Evolutionary conservation across 2,329 filamentous ascomycete species (phyloP), one percentile per base, ranked within the genome.

Genomic region (Arachnopeziza araneosa): DNA sequence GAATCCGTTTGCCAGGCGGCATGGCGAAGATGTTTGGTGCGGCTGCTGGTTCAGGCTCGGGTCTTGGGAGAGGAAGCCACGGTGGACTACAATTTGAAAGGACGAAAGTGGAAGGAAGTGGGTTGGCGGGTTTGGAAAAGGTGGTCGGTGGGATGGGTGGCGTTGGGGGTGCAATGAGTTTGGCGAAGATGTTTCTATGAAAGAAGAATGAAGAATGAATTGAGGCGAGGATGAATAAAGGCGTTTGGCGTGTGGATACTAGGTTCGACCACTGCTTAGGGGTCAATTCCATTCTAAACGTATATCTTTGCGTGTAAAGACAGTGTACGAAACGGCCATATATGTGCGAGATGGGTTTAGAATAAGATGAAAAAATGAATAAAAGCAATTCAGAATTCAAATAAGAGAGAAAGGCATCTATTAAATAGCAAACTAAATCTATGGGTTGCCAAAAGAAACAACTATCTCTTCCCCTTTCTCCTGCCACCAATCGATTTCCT

Each of bases 1-100:
- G 93, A 23, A 79, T 98, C 62, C 82, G 87, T 63, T 75, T 96
- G 64, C 93, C 93, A 0, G 79, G 80, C 5, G 75, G 79, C 14
- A 71, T 92, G 61, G 80, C 85, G 75, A 78, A 79, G 69, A 78
- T 84, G 79, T 73, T 87, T 36, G 82, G 82, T 64, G 23, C 19
- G 36, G 78, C 76, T 12, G 76, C 75, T 56, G 80, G 80, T 54
- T 78, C 78, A 52, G 71, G 80, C 54, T 78, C 78, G 53, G 71
- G 75, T 53, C 78, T 78, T 64, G 73, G 76, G 53, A 54, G 62
- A 49, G 54, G 56, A n/a, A 48, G 58, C 2, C 54, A 56, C 26
- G 63, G 63, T 3, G 59, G 52, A 5, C 63, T 64, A 58, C 59
- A 63, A 30, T 69, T 57, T 50, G 67, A 67, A 56, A 66, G 67